Evolutionary conservation across 2,329 filamentous ascomycete genomes (phyloP).

Genomic region (Fusarium armeniacum): DNA sequence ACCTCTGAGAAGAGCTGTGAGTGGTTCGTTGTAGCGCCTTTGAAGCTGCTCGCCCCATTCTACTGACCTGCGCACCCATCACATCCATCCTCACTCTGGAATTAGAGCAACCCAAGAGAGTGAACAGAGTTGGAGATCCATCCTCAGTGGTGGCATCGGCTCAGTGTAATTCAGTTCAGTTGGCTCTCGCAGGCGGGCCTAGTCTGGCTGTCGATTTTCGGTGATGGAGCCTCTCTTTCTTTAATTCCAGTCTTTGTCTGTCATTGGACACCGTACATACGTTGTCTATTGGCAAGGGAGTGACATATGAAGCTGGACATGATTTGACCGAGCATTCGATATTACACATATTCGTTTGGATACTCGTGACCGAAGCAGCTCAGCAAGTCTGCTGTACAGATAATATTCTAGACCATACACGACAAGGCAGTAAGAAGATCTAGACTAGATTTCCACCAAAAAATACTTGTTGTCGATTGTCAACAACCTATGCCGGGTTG

Average conservation of each 20-base stretch:
- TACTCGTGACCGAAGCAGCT: slow-evolving; percentile 9
- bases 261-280: slow-evolving; percentile 35
- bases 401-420: background rate
- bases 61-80: slow-evolving; percentile 5
- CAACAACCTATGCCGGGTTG: background rate
- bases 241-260: slow-evolving; percentile 13
- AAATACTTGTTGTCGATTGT: slow-evolving; percentile 8
- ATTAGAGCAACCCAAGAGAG: background rate
- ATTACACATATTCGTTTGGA: slow-evolving; percentile 4
- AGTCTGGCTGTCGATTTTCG: slow-evolving; percentile 17
- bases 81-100: slow-evolving; percentile 18
- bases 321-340: background rate
- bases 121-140: slow-evolving; percentile 23
- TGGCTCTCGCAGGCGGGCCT: slow-evolving; percentile 21
- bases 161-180: slow-evolving; percentile 17
- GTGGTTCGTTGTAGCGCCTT: slow-evolving; percentile 45
- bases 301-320: slow-evolving; percentile 16
- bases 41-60: slow-evolving; percentile 30
- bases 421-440: background rate
- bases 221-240: slow-evolving; percentile 7
- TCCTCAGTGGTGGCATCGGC: slow-evolving; percentile 8
- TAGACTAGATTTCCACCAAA: background rate
- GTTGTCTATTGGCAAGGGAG: slow-evolving; percentile 25
- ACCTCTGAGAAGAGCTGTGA: slow-evolving; percentile 39
- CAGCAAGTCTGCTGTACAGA: background rate